A percentile compares a stretch with the other conserved stretches of the same genome.
phyloP scores from a whole-genome alignment of 129 eudicot genomes.

The Logfia minima region DNA sequence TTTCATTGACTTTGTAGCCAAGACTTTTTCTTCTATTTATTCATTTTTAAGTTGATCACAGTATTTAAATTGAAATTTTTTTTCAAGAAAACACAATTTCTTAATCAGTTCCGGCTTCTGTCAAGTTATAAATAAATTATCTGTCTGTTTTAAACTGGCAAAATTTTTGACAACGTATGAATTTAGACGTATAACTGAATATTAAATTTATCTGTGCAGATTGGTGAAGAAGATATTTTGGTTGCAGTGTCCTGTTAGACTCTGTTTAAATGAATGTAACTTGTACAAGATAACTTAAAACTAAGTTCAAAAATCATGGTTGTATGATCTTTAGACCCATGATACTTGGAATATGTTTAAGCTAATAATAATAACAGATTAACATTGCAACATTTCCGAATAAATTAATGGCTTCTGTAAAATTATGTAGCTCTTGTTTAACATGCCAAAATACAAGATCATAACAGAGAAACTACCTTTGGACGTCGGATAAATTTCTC shows the following conservation, averaged over 20 bases:
- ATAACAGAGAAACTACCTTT: no score
- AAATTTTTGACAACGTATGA: not conserved
- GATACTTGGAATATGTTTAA: no score
- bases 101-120: not conserved
- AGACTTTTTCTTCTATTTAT: no score
- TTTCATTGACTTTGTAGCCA: not conserved
- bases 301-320: not conserved
- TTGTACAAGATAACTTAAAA: not conserved
- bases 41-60: no score
- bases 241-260: not conserved
- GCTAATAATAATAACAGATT: not conserved
- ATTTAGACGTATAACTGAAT: not conserved
- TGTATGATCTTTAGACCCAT: no score
- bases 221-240: not conserved
- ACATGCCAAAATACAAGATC: no score
- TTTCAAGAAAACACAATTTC: not conserved
- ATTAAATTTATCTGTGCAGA: not conserved
- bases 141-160: not conserved
- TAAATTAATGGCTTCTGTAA: no score
- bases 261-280: not conserved
- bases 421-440: no score
- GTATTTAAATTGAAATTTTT: no score
- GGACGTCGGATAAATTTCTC: not conserved
- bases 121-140: not conserved
- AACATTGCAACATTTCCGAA: no score